A percentile compares a stretch with the other conserved stretches of the same genome.
These are phyloP conservation scores for Suhomyces panamericanus DNA, from an alignment of 1,139 yeast genomes.

Conservation along the genomic window DNA sequence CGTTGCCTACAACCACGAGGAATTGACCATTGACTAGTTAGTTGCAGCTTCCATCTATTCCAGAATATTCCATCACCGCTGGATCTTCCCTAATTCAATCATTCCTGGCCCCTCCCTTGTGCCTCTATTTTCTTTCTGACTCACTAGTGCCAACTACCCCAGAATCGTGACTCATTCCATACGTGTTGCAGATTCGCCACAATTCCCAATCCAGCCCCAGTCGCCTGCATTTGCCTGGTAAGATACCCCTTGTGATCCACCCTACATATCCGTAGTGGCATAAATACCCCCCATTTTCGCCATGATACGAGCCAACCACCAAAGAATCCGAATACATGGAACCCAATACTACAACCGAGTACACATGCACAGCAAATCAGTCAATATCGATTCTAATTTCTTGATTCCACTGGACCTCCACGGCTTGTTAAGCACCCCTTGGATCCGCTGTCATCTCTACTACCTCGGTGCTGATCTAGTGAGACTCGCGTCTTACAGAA, in stretches of 20 bases:
- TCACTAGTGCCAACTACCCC: too few relatives aligned
- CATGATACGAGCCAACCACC: constrained; percentile 13
- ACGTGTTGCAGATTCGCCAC: too few relatives aligned
- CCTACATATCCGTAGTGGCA: background rate
- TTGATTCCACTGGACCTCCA: constrained; percentile 17
- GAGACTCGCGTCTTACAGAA: constrained; percentile 36
- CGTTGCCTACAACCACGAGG: too few relatives aligned
- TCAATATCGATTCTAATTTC: constrained; percentile 2
- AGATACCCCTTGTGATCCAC: background rate
- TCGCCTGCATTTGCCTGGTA: too few relatives aligned
- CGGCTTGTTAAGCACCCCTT: constrained; percentile 24
- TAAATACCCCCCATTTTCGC: background rate
- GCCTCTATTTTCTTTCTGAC: too few relatives aligned
- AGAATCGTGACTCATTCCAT: too few relatives aligned
- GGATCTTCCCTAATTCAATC: too few relatives aligned
- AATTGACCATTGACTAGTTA: too few relatives aligned
- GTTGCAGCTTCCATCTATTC: too few relatives aligned
- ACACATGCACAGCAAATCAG: constrained; percentile 9
- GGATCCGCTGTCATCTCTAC: constrained; percentile 38
- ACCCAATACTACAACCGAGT: constrained; percentile 7
- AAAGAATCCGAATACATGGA: constrained; percentile 8
- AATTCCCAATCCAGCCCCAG: too few relatives aligned
- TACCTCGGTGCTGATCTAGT: constrained; percentile 39
- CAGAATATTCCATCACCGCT: too few relatives aligned
- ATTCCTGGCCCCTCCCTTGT: too few relatives aligned